These are phyloP conservation scores for Saturnispora gosingensis DNA, from an alignment of 805 yeast genomes.

Conservation along the genomic window DNA sequence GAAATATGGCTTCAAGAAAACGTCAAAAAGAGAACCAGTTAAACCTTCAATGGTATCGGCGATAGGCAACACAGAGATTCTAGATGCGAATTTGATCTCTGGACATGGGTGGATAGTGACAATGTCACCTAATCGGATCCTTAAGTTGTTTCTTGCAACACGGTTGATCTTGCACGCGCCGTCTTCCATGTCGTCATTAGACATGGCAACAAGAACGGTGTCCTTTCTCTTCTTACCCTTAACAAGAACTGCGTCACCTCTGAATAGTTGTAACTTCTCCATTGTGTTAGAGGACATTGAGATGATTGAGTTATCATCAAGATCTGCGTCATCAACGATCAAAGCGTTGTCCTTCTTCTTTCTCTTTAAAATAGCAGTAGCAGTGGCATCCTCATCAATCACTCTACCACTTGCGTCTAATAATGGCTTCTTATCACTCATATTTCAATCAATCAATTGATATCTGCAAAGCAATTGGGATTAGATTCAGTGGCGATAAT, in stretches of 20 bases:
- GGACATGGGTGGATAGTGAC: constrained; percentile 92
- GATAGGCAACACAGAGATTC: constrained; percentile 92
- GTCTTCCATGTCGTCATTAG: constrained; percentile 94
- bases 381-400: constrained; percentile 43
- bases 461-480: not conserved
- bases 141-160: constrained; percentile 88
- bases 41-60: constrained; percentile 98
- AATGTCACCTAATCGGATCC: constrained; percentile 90
- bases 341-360: constrained; percentile 95
- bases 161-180: constrained; percentile 93
- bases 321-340: constrained; percentile 92
- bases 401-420: constrained; percentile 32
- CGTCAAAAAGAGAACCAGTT: constrained; percentile 93
- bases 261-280: constrained; percentile 89
- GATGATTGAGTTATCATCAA: constrained; percentile 94
- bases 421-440: constrained; percentile 26
- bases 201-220: constrained; percentile 89
- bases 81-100: constrained; percentile 91
- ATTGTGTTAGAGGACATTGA: constrained; percentile 91
- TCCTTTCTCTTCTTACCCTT: constrained; percentile 98
- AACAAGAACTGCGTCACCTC: constrained; percentile 96
- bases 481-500: constrained; percentile 7
- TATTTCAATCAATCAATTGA: not conserved
- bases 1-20: constrained; percentile 92
- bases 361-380: constrained; percentile 94